These are phyloP conservation scores for Diaporthe ampelina DNA, from an alignment of 2,329 filamentous ascomycete species.

Conservation along the genomic window DNA sequence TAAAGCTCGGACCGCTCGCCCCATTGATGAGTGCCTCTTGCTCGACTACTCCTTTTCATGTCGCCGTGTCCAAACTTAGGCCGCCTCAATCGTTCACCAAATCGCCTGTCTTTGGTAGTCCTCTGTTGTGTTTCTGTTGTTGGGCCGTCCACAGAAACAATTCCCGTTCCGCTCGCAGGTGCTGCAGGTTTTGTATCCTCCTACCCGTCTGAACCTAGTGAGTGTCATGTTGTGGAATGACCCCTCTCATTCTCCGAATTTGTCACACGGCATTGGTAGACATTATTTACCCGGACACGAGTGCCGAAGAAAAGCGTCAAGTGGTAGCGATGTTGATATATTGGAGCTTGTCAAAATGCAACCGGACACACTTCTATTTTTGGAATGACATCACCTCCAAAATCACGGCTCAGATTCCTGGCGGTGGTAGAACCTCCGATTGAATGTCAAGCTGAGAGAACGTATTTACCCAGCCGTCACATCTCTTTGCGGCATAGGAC, in stretches of 20 bases:
- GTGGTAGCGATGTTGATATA: constrained; percentile 15
- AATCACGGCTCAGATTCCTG: not conserved
- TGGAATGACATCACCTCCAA: constrained; percentile 21
- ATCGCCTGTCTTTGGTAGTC: not conserved
- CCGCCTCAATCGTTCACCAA: not conserved
- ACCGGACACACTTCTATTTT: not conserved
- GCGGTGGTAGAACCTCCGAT: constrained; percentile 23
- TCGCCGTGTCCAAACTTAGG: not conserved
- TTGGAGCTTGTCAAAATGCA: constrained; percentile 23
- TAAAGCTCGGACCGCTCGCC: not conserved
- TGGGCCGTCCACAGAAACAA: not conserved
- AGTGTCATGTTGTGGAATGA: not conserved
- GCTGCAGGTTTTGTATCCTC: not conserved
- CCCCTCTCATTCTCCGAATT: not conserved
- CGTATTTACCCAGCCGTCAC: constrained; percentile 16
- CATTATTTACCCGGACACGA: constrained; percentile 21
- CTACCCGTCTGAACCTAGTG: not conserved
- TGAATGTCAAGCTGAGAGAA: not conserved
- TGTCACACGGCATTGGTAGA: not conserved
- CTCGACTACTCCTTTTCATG: too few species aligned
- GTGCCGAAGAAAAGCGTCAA: not conserved
- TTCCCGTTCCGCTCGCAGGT: not conserved
- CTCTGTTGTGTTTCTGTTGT: not conserved
- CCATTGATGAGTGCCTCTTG: not conserved
- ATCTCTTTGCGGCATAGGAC: not conserved